These are phyloP conservation scores for Zasmidium cellare DNA, from an alignment of 2,329 filamentous ascomycete species.

Conservation along the genomic window DNA sequence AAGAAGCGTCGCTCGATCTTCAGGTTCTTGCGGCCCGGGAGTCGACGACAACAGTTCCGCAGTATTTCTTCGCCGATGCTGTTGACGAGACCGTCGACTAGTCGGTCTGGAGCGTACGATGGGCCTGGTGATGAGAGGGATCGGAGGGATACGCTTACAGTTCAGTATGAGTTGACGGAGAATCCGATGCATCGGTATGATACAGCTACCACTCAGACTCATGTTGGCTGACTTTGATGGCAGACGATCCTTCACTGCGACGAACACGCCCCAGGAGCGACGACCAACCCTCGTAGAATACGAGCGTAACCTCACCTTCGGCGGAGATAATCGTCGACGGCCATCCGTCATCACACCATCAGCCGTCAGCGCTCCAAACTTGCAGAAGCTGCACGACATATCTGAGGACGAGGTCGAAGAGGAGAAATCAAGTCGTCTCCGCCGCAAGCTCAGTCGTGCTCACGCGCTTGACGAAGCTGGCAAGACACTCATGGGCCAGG, in stretches of 20 bases:
- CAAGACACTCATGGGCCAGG: slow-evolving; percentile 32
- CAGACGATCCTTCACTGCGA: background rate
- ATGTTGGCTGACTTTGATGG: background rate
- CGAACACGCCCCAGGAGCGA: slow-evolving; percentile 11
- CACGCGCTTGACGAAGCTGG: slow-evolving; percentile 10
- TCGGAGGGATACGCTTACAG: slow-evolving; percentile 5
- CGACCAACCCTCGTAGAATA: slow-evolving; percentile 30
- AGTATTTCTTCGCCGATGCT: slow-evolving; percentile 27
- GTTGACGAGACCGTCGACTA: background rate
- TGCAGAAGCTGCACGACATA: slow-evolving; percentile 21
- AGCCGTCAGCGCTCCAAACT: slow-evolving; percentile 7
- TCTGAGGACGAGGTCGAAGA: slow-evolving; percentile 21
- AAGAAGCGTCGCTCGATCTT: slow-evolving; percentile 33
- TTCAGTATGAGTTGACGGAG: slow-evolving; percentile 11
- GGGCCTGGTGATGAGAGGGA: slow-evolving; percentile 5
- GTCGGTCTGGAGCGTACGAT: background rate
- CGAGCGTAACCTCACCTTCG: slow-evolving; percentile 28
- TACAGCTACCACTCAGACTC: background rate
- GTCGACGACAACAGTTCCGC: slow-evolving; percentile 21
- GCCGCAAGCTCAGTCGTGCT: slow-evolving; percentile 22
- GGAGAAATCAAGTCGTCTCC: slow-evolving; percentile 1
- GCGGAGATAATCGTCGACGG: slow-evolving; percentile 31
- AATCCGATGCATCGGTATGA: slow-evolving; percentile 6
- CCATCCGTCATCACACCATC: slow-evolving; percentile 20
- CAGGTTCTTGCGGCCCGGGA: slow-evolving; percentile 28